Evolutionary conservation across 2,329 filamentous ascomycete genomes (phyloP), one percentile per base, ranked within the genome.

Genomic region (Xylariaceae sp.): DNA sequence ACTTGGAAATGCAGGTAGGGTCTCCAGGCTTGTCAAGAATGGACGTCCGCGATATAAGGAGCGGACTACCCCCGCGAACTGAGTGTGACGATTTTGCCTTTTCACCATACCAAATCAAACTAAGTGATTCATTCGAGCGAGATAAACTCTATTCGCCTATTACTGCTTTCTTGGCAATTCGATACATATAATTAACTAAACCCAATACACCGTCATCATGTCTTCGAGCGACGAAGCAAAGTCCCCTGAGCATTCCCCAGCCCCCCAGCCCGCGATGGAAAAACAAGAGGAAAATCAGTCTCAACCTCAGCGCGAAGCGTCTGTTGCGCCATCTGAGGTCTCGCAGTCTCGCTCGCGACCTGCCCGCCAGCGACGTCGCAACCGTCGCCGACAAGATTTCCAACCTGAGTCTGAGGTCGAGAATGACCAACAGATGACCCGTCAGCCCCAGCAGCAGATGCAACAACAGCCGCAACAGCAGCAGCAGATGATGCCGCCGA

Each of bases 351-450:
- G 46, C 10, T 48, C 46, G 3, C 48, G 51, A 8, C 49, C 53
- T 17, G 48, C 53, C 17, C 51, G 47, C 23, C 51, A 52, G 36
- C 50, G 53, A 10, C 53, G 53, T 16, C 48, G 53, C 23, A 54
- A 50, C 45, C 50, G 51, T 35, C 49, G 51, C 3, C 40, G 45
- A 5, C 46, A 47, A 14, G 44, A 50, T 32, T 53, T 51, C 39
- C 50, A 49, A 33, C 42, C 47, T 6, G 49, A 52, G 10, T 32
- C 41, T 2, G 46, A 52, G 42, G 33, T 33, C 22, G 47, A 49
- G 3, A 32, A 52, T 11, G 45, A 34, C 4, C 49, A 47, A 20
- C 51, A 54, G 35, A 42, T 54, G 49, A 32, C 44, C 11, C 47
- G 19, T 17, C 44, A 36, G 6, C 45, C 44, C 22, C 48, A 37